phyloP scores from a whole-genome alignment of 2,329 filamentous ascomycete genomes.

The Escovopsis sp. region DNA sequence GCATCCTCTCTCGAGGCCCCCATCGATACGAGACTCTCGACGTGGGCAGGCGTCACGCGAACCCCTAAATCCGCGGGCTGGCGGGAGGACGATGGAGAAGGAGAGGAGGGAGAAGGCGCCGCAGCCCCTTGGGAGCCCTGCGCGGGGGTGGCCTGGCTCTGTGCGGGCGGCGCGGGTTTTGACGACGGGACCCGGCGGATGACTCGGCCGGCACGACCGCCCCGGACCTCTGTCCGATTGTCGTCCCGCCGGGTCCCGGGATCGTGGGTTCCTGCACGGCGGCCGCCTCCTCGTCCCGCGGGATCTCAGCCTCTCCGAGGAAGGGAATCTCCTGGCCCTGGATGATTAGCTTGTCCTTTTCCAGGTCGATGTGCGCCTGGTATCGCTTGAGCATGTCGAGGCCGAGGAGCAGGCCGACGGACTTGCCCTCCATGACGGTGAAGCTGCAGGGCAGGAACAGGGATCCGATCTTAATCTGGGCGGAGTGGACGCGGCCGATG shows the following conservation, averaged over 20 bases:
- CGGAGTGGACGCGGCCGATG: slow-evolving; percentile 86
- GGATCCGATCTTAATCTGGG: slow-evolving; percentile 83
- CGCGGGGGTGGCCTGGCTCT: slow-evolving; percentile 11
- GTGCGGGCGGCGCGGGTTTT: slow-evolving; percentile 6
- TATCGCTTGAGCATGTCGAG: slow-evolving; percentile 96
- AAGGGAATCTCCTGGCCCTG: slow-evolving; percentile 81
- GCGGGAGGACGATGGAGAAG: slow-evolving; percentile 1
- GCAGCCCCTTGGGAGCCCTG: slow-evolving; percentile 14
- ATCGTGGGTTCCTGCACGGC: slow-evolving; percentile 70
- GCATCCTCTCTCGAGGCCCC: slow-evolving; percentile 67
- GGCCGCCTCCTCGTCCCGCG: slow-evolving; percentile 66
- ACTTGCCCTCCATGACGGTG: slow-evolving; percentile 98
- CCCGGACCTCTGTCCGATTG: slow-evolving; percentile 72
- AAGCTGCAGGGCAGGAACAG: slow-evolving; percentile 87
- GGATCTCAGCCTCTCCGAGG: slow-evolving; percentile 83
- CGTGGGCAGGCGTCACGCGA: slow-evolving; percentile 45
- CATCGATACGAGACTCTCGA: slow-evolving; percentile 62
- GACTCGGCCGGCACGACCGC: slow-evolving; percentile 38
- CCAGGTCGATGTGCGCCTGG: slow-evolving; percentile 81
- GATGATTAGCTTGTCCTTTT: slow-evolving; percentile 72
- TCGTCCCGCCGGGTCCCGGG: slow-evolving; percentile 72
- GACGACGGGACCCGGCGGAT: slow-evolving; percentile 8
- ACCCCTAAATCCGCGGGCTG: slow-evolving; percentile 2
- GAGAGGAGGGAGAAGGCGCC: slow-evolving; percentile 12
- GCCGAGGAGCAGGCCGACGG: slow-evolving; percentile 82